Percentiles rank a stretch among this genome's conserved stretches.
phyloP scores from a whole-genome alignment of 2,329 filamentous ascomycete species.

The Fusarium sp. region DNA sequence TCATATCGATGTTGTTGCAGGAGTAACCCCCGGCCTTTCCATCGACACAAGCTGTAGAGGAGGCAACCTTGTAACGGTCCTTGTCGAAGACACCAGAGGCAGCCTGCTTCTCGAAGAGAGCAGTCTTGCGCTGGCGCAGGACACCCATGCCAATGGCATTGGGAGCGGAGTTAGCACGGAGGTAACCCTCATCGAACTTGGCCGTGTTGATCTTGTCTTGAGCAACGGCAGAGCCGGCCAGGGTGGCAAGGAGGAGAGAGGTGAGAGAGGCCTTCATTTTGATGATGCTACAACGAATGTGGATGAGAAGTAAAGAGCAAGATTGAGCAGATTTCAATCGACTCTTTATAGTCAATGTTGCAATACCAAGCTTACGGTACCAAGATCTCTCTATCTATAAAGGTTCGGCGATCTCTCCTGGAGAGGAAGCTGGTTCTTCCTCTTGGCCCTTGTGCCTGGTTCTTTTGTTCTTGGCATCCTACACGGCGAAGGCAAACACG shows the following conservation, averaged over 20 bases:
- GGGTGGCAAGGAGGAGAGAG: slow-evolving; percentile 9
- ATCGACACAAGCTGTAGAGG: neutral
- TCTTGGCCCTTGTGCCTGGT: slow-evolving; percentile 10
- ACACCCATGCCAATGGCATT: slow-evolving; percentile 13
- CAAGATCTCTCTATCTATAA: neutral
- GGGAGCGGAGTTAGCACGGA: slow-evolving; percentile 9
- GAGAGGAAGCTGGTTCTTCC: slow-evolving; percentile 16
- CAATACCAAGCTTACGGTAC: neutral
- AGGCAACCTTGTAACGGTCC: slow-evolving; percentile 18
- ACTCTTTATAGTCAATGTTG: neutral
- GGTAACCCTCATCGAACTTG: slow-evolving; percentile 14
- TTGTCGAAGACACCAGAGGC: slow-evolving; percentile 17
- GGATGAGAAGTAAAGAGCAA: neutral
- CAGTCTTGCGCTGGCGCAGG: slow-evolving; percentile 13
- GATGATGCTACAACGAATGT: neutral
- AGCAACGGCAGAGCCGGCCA: slow-evolving; percentile 11
- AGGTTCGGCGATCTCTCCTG: neutral
- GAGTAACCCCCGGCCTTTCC: slow-evolving; percentile 4
- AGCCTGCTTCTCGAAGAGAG: neutral
- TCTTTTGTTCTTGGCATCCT: slow-evolving; percentile 15
- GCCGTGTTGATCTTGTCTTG: slow-evolving; percentile 14
- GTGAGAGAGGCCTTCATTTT: slow-evolving; percentile 14
- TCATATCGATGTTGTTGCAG: slow-evolving; percentile 11
- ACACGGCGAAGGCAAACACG: neutral
- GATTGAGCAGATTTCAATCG: neutral